A percentile compares a stretch with the other conserved stretches of the same genome.
These are phyloP conservation scores for Actinomortierella wolfii DNA, from an alignment of 371 early-diverging fungal species.

Conservation along the genomic window DNA sequence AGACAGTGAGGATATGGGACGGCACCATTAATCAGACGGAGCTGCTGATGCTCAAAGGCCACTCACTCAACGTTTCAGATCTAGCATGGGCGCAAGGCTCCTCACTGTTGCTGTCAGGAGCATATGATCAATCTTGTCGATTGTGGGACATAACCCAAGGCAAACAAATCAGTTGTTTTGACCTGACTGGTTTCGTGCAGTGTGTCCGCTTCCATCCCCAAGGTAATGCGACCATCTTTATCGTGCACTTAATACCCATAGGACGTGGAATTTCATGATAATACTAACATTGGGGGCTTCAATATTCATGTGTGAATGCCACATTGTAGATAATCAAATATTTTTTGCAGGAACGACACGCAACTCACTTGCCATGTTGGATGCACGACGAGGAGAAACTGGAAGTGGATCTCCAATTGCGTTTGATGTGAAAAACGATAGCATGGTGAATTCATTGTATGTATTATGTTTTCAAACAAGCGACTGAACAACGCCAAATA, in stretches of 20 bases:
- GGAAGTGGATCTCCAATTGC: no score
- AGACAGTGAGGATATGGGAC: slow-evolving; percentile 91
- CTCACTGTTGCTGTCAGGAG: slow-evolving; percentile 74
- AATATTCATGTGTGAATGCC: no score
- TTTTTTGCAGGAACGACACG: slow-evolving; percentile 83
- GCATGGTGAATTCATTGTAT: slow-evolving; percentile 84
- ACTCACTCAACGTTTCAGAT: slow-evolving; percentile 84
- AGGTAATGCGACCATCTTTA: slow-evolving; percentile 47
- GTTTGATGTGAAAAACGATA: slow-evolving; percentile 61
- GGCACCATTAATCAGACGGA: slow-evolving; percentile 70
- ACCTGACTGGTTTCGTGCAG: slow-evolving; percentile 85
- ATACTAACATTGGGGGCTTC: neutral
- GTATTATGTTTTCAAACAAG: slow-evolving; percentile 20
- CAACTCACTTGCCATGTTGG: slow-evolving; percentile 73
- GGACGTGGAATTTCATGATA: neutral
- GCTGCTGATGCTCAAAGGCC: slow-evolving; percentile 61
- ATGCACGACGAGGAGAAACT: slow-evolving; percentile 50
- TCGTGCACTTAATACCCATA: neutral
- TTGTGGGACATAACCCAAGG: slow-evolving; percentile 82
- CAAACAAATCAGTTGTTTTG: slow-evolving; percentile 66
- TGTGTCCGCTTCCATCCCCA: slow-evolving; percentile 81
- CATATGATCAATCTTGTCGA: slow-evolving; percentile 85
- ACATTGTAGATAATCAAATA: slow-evolving; percentile 63
- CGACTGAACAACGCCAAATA: neutral
- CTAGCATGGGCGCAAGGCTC: slow-evolving; percentile 82